These are phyloP conservation scores for Clavulina sp. DNA, from an alignment of 768 basidiomycete genomes.

Conservation along the genomic window DNA sequence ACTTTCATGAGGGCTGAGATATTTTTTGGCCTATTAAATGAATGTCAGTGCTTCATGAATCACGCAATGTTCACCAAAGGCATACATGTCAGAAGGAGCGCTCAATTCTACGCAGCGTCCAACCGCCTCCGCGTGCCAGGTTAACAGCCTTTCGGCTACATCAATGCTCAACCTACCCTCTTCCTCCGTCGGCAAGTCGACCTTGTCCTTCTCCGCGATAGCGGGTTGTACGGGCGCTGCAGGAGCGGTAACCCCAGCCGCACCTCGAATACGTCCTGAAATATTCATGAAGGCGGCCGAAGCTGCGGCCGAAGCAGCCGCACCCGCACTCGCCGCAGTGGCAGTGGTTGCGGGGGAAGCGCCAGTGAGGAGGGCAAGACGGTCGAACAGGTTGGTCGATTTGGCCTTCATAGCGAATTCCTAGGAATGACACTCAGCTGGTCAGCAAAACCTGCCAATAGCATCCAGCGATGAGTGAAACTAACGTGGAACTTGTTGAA, in stretches of 20 bases:
- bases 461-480: slow-evolving; percentile 6
- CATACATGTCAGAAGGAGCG: slow-evolving; percentile 59
- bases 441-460: not conserved
- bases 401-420: slow-evolving; percentile 49
- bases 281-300: slow-evolving; percentile 82
- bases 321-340: slow-evolving; percentile 31
- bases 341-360: slow-evolving; percentile 42
- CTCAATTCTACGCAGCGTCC: slow-evolving; percentile 88
- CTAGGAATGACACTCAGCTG: slow-evolving; percentile 17
- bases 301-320: slow-evolving; percentile 56
- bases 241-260: not conserved
- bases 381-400: slow-evolving; percentile 66
- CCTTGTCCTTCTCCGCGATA: slow-evolving; percentile 20
- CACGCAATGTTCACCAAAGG: slow-evolving; percentile 4
- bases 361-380: slow-evolving; percentile 78
- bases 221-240: not conserved
- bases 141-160: slow-evolving; percentile 76
- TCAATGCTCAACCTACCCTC: slow-evolving; percentile 67
- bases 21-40: slow-evolving; percentile 57
- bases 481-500: slow-evolving; percentile 86
- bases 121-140: slow-evolving; percentile 95
- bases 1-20: slow-evolving; percentile 68
- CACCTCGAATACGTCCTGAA: slow-evolving; percentile 38
- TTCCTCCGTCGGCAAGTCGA: slow-evolving; percentile 32
- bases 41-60: slow-evolving; percentile 1